Evolutionary conservation across 202 grass and related monocot genomes (phyloP).

Genomic region (Zoysia matrella): DNA sequence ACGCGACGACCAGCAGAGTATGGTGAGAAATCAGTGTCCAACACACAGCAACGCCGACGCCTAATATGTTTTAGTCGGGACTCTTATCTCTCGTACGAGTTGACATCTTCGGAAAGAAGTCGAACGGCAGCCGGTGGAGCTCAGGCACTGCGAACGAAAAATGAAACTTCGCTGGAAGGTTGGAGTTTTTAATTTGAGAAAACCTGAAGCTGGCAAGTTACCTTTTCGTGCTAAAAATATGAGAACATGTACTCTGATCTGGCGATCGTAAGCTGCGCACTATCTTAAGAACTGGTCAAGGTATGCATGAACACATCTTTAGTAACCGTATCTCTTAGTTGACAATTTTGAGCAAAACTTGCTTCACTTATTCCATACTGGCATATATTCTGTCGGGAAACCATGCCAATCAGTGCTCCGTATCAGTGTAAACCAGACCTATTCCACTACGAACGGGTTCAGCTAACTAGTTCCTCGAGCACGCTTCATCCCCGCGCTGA

Average conservation of each 20-base stretch:
- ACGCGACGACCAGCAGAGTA: background rate
- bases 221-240: background rate
- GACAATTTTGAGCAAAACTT: background rate
- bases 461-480: background rate
- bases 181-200: no score
- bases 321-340: background rate
- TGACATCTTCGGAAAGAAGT: no score
- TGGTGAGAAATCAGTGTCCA: background rate
- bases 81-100: no score
- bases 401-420: background rate
- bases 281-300: no score
- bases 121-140: no score
- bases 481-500: background rate
- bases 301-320: slow-evolving; percentile 7
- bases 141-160: no score
- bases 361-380: background rate
- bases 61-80: no score
- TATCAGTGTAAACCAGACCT: slow-evolving; percentile 29
- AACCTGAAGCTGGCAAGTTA: no score
- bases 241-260: background rate
- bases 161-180: no score
- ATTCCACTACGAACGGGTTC: background rate
- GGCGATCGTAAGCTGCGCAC: no score
- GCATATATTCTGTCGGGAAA: slow-evolving; percentile 26
- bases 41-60: no score